Evolutionary conservation across 331 rosid genomes (phyloP), one percentile per base, ranked within the genome.

Genomic region (Saraca asoca): DNA sequence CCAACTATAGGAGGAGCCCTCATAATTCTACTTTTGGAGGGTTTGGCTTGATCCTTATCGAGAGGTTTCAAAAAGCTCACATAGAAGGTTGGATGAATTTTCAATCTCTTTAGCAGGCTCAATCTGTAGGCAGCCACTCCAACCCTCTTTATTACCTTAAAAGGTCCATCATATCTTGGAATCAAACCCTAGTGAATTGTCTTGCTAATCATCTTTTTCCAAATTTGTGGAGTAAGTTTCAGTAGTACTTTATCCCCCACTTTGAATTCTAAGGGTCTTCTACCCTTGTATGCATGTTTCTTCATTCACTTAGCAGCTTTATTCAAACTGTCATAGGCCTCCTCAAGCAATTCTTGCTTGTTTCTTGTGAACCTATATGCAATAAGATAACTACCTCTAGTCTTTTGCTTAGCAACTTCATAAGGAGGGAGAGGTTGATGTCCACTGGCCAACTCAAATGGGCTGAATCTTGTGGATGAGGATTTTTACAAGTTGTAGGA

Each of bases 11-110:
- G 37, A 9, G 39, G 62, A 5, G 72, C 42, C 4, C 44, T n/a
- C 0, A 1, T 34, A 0, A 15, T 2, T 4, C 29, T 2, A 2
- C 12, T 7, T 0, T 34, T 5, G 0, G 7, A 4, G 5, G 2
- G 11, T 0, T 50, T 10, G 0, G 0, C 6, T 0, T 0, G 0
- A 2, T 48, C 70, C 2, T 1, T 13, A 48, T 49, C 9, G 20
- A 4, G 12, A 0, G 42, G 60, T 7, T 29, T 54, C 0, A 54
- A n/a, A 9, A 24, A 24, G 2, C 60, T 29, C 0, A 31, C 10
- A 2, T 51, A 59, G 3, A 51, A 31, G 1, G 0, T 51, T 0
- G 37, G 70, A 0, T 65, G 59, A 0, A 51, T 7, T 12, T 51
- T 1, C 8, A 50, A 0, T 19, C 49, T 7, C 0, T 10, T 4